phyloP scores from a whole-genome alignment of 2,329 filamentous ascomycete genomes.

The Diaporthe sp. region DNA sequence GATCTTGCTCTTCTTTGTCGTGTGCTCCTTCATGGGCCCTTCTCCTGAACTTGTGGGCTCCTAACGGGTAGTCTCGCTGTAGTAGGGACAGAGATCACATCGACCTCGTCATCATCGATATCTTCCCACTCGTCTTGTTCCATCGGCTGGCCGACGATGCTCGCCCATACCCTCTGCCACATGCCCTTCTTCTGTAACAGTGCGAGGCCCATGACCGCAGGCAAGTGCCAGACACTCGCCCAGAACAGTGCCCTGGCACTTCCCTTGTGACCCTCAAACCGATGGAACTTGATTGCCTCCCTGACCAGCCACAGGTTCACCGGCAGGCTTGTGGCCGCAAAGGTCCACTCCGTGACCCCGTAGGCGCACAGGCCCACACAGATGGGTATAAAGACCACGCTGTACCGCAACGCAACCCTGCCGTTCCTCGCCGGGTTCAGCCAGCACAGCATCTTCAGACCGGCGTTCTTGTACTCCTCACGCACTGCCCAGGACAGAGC shows the following conservation, averaged over 20 bases:
- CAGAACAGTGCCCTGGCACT: constrained; percentile 90
- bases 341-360: constrained; percentile 87
- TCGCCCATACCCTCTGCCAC: constrained; percentile 85
- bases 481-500: constrained; percentile 89
- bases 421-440: constrained; percentile 87
- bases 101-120: constrained; percentile 66
- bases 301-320: constrained; percentile 89
- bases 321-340: constrained; percentile 82
- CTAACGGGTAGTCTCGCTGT: constrained; percentile 12
- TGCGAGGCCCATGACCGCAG: constrained; percentile 88
- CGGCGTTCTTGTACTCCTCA: constrained; percentile 84
- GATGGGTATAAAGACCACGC: constrained; percentile 85
- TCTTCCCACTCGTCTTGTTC: constrained; percentile 70
- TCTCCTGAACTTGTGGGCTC: background rate
- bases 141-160: constrained; percentile 70
- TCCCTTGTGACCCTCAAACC: constrained; percentile 80
- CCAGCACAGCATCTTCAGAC: constrained; percentile 83
- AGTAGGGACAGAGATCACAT: constrained; percentile 50
- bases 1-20: background rate
- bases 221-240: constrained; percentile 97
- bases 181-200: constrained; percentile 94
- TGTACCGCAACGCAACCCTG: constrained; percentile 90
- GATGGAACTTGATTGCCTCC: constrained; percentile 87
- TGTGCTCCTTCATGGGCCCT: background rate
- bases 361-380: constrained; percentile 83